Percentiles rank a stretch among this genome's conserved stretches.
Conservation (phyloP, 352 stramenopile genomes). For the Porosira glacialis region DNA sequence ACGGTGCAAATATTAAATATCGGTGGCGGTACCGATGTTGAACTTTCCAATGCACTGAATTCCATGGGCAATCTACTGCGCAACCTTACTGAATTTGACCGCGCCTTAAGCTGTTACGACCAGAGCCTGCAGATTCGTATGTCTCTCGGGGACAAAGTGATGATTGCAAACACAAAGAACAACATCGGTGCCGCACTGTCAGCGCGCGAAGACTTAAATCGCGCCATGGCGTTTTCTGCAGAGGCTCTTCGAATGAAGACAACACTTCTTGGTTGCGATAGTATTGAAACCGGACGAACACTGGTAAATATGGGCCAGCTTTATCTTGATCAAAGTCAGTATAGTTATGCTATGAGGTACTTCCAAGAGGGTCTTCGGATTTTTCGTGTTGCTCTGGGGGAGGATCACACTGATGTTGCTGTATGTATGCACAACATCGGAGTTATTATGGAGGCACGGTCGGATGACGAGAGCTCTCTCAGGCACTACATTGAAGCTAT, state of each 20-base stretch:
- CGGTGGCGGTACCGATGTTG: conserved; percentile 36
- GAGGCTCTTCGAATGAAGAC: conserved; percentile 57
- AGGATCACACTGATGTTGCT: conserved; percentile 43
- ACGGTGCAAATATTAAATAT: conserved; percentile 48
- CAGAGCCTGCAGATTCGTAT: conserved; percentile 56
- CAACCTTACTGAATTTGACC: conserved; percentile 47
- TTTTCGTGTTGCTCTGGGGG: conserved; percentile 22
- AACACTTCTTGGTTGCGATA: conserved; percentile 29
- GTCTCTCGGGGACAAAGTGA: conserved; percentile 47
- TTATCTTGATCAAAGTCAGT: conserved; percentile 47
- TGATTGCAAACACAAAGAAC: conserved; percentile 64
- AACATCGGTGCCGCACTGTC: conserved; percentile 59
- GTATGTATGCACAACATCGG: conserved; percentile 58
- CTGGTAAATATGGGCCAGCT: conserved; percentile 59
- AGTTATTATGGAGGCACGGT: conserved; percentile 48
- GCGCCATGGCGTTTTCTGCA: conserved; percentile 54
- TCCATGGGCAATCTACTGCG: conserved; percentile 54
- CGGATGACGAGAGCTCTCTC: conserved; percentile 36
- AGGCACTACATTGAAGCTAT: conserved; percentile 49
- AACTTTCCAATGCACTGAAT: conserved; percentile 59
- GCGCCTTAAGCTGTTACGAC: conserved; percentile 57
- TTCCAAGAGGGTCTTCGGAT: conserved; percentile 45
- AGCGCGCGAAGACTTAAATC: conserved; percentile 37
- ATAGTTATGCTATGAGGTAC: conserved; percentile 39
- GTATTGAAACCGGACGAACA: conserved; percentile 45